phyloP scores from a whole-genome alignment of 83 land plant genomes.

The Picea abies region DNA sequence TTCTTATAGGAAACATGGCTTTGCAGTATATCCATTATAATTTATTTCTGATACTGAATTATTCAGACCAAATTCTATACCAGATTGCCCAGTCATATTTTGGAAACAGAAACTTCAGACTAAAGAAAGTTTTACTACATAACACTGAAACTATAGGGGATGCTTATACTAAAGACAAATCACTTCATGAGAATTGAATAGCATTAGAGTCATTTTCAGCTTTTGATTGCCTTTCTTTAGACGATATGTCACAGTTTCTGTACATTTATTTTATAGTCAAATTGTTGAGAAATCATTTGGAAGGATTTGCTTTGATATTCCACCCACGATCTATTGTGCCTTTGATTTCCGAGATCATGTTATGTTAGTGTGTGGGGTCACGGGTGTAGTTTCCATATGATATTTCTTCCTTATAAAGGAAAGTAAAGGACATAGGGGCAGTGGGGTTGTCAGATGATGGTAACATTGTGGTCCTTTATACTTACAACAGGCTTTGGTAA shows the following conservation, averaged over 20 bases:
- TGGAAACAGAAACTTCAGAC: not conserved
- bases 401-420: not conserved
- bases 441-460: not conserved
- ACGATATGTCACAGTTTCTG: not conserved
- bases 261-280: not conserved
- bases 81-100: constrained; percentile 1
- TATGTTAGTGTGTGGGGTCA: not conserved
- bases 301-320: not conserved
- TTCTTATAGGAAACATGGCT: not conserved
- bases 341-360: not conserved
- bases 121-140: not conserved
- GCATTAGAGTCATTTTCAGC: not conserved
- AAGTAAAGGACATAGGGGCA: no score
- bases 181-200: not conserved
- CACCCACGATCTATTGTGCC: not conserved
- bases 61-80: not conserved
- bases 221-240: not conserved
- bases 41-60: not conserved
- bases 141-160: not conserved
- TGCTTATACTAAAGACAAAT: not conserved
- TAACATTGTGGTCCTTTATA: not conserved
- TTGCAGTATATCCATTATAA: not conserved
- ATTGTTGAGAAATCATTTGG: not conserved
- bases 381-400: not conserved
- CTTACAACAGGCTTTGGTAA: not conserved